Conservation (phyloP, 192 early-diverging fungal genomes). For the Cetraspora pellucida region DNA sequence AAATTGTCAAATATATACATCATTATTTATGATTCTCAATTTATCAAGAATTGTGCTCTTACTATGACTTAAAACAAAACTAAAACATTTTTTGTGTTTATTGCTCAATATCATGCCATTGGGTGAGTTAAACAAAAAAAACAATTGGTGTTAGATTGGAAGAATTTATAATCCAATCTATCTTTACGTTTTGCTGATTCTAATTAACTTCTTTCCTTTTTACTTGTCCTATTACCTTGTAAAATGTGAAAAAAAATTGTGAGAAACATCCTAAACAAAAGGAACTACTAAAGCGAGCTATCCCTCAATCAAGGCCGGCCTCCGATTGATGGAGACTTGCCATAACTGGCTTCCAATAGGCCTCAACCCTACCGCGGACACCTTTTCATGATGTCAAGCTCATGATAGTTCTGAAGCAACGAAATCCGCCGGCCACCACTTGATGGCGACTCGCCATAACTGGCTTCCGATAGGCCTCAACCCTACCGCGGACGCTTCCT, state of each 20-base stretch:
- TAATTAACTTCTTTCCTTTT: not conserved
- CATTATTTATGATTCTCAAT: conserved; percentile 4
- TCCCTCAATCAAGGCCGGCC: conserved; percentile 3
- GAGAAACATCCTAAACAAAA: not conserved
- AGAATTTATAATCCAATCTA: conserved; percentile 28
- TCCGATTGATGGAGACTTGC: conserved; percentile 29
- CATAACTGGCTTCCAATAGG: conserved; percentile 34
- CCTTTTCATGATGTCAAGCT: not conserved
- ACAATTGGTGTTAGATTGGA: conserved; percentile 1
- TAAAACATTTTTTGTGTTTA: conserved; percentile 17
- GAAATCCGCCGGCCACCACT: conserved; percentile 32
- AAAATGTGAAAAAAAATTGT: not conserved
- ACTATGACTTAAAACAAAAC: conserved; percentile 6
- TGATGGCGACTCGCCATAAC: conserved; percentile 33
- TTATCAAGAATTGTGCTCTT: conserved; percentile 15
- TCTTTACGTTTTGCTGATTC: conserved; percentile 7
- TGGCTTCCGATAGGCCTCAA: conserved; percentile 36
- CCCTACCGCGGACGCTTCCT: conserved; percentile 35
- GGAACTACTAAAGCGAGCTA: not conserved
- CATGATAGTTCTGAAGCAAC: not conserved
- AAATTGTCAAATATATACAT: conserved; percentile 23
- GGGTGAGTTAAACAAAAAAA: conserved; percentile 29
- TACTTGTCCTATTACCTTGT: not conserved
- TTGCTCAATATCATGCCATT: not conserved
- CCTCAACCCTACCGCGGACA: conserved; percentile 29